Evolutionary conservation across 805 yeast genomes (phyloP).

Genomic region (Ogataea paraovalis): DNA sequence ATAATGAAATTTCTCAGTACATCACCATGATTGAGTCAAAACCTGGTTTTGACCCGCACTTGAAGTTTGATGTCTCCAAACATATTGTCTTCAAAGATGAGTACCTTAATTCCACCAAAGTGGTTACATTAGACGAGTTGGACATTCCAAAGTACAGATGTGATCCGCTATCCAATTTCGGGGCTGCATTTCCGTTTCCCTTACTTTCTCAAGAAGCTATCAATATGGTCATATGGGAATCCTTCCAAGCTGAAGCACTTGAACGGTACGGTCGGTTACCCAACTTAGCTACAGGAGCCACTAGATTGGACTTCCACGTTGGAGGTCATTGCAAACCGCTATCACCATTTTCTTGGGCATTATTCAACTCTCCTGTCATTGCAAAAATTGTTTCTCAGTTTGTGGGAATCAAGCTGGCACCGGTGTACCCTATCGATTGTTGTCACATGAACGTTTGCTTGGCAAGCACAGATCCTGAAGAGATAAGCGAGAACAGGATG

Average conservation of each 20-base stretch:
- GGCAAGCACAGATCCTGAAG: slow-evolving; percentile 18
- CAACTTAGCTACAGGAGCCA: slow-evolving; percentile 19
- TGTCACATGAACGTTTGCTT: slow-evolving; percentile 44
- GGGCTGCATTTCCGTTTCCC: slow-evolving; percentile 51
- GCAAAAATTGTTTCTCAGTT: slow-evolving; percentile 41
- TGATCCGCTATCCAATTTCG: slow-evolving; percentile 28
- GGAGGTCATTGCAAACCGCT: slow-evolving; percentile 40
- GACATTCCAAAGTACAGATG: slow-evolving; percentile 27
- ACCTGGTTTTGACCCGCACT: slow-evolving; percentile 19
- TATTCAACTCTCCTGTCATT: slow-evolving; percentile 49
- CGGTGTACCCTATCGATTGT: slow-evolving; percentile 45
- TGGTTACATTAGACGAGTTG: slow-evolving; percentile 32
- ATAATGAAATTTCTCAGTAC: slow-evolving; percentile 9
- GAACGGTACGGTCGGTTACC: slow-evolving; percentile 37
- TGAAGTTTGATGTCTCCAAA: slow-evolving; percentile 31
- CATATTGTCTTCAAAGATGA: slow-evolving; percentile 35
- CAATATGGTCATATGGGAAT: slow-evolving; percentile 47
- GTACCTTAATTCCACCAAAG: slow-evolving; percentile 32
- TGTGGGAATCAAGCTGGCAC: slow-evolving; percentile 45
- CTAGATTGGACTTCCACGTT: slow-evolving; percentile 37
- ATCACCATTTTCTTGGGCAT: slow-evolving; percentile 41
- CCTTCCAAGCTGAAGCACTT: slow-evolving; percentile 38
- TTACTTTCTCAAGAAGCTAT: slow-evolving; percentile 53
- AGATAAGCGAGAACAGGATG: slow-evolving; percentile 1
- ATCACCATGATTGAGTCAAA: slow-evolving; percentile 9